A percentile compares a stretch with the other conserved stretches of the same genome.
Conservation (phyloP, 2,329 filamentous ascomycete genomes). For the Aurifilum marmelostoma region DNA sequence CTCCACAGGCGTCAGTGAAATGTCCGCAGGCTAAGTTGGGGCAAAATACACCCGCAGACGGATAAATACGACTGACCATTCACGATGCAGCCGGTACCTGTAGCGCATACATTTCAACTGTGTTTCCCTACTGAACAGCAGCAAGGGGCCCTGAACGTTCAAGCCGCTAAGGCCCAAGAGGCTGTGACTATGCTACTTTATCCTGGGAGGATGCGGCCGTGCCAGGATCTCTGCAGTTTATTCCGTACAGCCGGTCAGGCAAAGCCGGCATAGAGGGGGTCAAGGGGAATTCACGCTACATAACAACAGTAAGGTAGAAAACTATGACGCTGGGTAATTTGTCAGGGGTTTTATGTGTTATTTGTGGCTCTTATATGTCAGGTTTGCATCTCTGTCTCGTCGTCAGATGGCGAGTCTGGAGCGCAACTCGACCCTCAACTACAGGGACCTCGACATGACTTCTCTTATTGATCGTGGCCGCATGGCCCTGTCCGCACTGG, state of each 20-base stretch:
- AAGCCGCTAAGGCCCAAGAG: not conserved
- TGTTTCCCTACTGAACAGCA: too few relatives aligned
- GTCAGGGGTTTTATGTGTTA: not conserved
- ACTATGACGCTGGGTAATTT: not conserved
- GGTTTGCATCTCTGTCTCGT: not conserved
- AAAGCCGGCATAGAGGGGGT: not conserved
- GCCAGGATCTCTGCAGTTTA: constrained; percentile 6
- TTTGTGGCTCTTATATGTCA: constrained; percentile 10
- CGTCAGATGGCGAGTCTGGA: not conserved
- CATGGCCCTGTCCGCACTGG: constrained; percentile 10
- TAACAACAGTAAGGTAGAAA: not conserved
- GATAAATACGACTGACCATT: constrained; percentile 17
- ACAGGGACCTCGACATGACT: constrained; percentile 12
- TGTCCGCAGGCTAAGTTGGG: constrained; percentile 13
- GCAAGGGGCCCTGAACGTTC: not conserved
- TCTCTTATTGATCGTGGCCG: constrained; percentile 7
- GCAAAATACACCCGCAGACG: constrained; percentile 9
- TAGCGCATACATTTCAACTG: not conserved
- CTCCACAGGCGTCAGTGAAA: not conserved
- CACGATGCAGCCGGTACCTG: not conserved
- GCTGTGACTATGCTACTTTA: not conserved
- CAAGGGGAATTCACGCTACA: not conserved
- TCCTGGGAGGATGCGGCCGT: too few relatives aligned
- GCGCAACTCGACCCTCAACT: not conserved
- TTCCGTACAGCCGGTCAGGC: constrained; percentile 15